Percentiles rank a stretch among this genome's conserved stretches.
phyloP scores from a whole-genome alignment of 2,329 filamentous ascomycete species.

The Seiridium unicorne region DNA sequence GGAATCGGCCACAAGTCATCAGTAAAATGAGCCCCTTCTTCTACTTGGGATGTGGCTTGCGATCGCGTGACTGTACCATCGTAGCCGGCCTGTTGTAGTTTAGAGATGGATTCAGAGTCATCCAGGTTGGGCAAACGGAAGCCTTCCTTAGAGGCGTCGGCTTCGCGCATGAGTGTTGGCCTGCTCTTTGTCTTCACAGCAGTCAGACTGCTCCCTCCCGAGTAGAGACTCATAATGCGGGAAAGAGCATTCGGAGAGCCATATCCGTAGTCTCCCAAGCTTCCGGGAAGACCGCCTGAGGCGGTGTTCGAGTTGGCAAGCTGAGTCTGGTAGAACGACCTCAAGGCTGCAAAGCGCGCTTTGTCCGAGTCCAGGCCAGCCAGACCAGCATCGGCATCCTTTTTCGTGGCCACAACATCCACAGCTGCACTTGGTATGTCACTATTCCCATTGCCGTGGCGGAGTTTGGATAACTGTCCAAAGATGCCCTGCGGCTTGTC shows the following conservation, averaged over 20 bases:
- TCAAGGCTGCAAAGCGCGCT: slow-evolving; percentile 64
- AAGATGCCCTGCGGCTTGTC: slow-evolving; percentile 86
- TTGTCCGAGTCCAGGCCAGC: slow-evolving; percentile 57
- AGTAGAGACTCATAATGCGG: slow-evolving; percentile 90
- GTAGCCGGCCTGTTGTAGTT: slow-evolving; percentile 60
- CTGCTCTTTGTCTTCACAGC: slow-evolving; percentile 67
- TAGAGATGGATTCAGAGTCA: slow-evolving; percentile 60
- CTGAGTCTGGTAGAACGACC: slow-evolving; percentile 79
- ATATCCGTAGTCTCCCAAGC: slow-evolving; percentile 53
- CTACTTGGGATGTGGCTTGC: slow-evolving; percentile 47
- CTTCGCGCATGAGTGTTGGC: slow-evolving; percentile 77
- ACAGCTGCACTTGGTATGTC: slow-evolving; percentile 23
- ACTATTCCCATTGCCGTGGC: slow-evolving; percentile 49
- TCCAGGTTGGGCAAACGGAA: slow-evolving; percentile 61
- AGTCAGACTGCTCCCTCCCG: slow-evolving; percentile 58
- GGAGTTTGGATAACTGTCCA: slow-evolving; percentile 71
- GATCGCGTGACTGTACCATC: slow-evolving; percentile 54
- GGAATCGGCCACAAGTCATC: slow-evolving; percentile 79
- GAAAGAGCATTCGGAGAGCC: slow-evolving; percentile 78
- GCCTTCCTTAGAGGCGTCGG: slow-evolving; percentile 68
- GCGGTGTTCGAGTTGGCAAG: slow-evolving; percentile 61
- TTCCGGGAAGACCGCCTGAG: slow-evolving; percentile 40
- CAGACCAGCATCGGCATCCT: slow-evolving; percentile 60
- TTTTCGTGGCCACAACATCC: slow-evolving; percentile 32
- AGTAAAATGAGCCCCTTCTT: slow-evolving; percentile 60